Base-by-base conservation (phyloP, 768 basidiomycete species). In the Rhodosporidiobolus sp. region DNA sequence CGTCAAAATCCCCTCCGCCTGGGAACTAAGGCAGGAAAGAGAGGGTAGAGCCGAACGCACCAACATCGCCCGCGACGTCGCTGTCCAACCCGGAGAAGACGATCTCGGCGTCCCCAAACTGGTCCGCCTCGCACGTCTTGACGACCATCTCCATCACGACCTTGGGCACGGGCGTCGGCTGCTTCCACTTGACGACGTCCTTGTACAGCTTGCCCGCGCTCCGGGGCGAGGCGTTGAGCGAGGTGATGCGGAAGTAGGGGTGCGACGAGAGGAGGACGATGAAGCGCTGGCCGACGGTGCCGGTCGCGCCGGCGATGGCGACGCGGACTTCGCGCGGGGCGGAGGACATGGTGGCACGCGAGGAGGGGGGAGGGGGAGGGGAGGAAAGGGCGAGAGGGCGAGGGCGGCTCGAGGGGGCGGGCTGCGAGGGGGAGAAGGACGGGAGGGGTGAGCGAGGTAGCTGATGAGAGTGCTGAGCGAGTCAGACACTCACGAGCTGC, bases 11-110 rank as follows among this genome's bases (percentile, higher is more conserved):
- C 14, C 35, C 56, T 12, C 10, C 54, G 30, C 30, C 4, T 34
- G 6, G 49, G 7, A 61, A 12, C 32, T 8, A 35, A n/a, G 19
- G 26, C 2, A 17, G 45, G 34, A 16, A 46, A 24, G 32, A 12
- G 0, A 11, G 17, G 43, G 8, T 14, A 54, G 30, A n/a, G 48
- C 0, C 19, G 2, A 17, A 80, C 86, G 79, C 78, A 94, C 95
- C 95, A 80, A 98, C 94, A 20, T 94, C 91, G 19, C 94, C 93
- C 45, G 95, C 95, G 38, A 88, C 94, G 79, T 96, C 93, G 26
- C 90, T 88, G 82, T 98, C 96, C 69, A 99, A 83, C n/a, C 96
- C 96, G 0, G 92, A 94, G 82, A 99, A 99, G 53, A 98, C 86
- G 72, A 98, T 84, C 17, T 86, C 85, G 80, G 94, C 97, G 16